Evolutionary conservation across 1,139 yeast genomes (phyloP).

Genomic region (Maudiozyma humilis): DNA sequence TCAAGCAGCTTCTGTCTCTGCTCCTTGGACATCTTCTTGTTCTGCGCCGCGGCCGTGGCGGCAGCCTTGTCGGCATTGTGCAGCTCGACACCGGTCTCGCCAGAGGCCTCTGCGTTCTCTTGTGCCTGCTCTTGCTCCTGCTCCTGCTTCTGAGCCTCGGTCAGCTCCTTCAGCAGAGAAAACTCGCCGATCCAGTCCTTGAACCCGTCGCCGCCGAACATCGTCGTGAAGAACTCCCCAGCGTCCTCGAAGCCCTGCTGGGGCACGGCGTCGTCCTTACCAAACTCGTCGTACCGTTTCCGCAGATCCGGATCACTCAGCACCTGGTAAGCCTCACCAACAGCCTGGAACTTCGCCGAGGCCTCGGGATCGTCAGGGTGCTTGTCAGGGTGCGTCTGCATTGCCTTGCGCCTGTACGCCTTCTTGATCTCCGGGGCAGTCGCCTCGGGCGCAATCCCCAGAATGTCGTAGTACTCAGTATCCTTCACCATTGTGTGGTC

Average conservation of each 20-base stretch:
- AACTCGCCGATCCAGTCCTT: conserved; percentile 71
- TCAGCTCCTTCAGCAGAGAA: conserved; percentile 50
- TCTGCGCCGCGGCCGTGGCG: conserved; percentile 9
- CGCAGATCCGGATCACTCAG: conserved; percentile 53
- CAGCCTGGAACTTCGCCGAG: conserved; percentile 56
- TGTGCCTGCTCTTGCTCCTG: conserved; percentile 25
- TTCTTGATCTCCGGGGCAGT: conserved; percentile 79
- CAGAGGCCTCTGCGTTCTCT: conserved; percentile 2
- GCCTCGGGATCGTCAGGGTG: conserved; percentile 79
- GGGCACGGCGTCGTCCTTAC: conserved; percentile 61
- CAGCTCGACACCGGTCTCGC: conserved; percentile 11
- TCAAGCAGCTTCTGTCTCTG: conserved; percentile 49
- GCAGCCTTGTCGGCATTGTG: conserved; percentile 17
- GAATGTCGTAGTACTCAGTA: conserved; percentile 75
- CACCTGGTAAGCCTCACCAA: conserved; percentile 65
- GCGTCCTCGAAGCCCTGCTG: conserved; percentile 67
- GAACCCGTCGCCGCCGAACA: conserved; percentile 74
- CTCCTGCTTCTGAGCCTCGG: conserved; percentile 48
- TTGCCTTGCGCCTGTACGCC: conserved; percentile 86
- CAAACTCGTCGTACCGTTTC: conserved; percentile 55
- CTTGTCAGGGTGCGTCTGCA: conserved; percentile 89
- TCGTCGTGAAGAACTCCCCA: conserved; percentile 55
- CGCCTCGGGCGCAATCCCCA: conserved; percentile 64
- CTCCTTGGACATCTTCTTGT: conserved; percentile 39
- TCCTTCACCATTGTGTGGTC: conserved; percentile 92